Percentiles rank a stretch among this genome's conserved stretches.
These are phyloP conservation scores for Deuterostichococcus epilithicus DNA, from an alignment of 139 green algal genomes.

Conservation along the genomic window DNA sequence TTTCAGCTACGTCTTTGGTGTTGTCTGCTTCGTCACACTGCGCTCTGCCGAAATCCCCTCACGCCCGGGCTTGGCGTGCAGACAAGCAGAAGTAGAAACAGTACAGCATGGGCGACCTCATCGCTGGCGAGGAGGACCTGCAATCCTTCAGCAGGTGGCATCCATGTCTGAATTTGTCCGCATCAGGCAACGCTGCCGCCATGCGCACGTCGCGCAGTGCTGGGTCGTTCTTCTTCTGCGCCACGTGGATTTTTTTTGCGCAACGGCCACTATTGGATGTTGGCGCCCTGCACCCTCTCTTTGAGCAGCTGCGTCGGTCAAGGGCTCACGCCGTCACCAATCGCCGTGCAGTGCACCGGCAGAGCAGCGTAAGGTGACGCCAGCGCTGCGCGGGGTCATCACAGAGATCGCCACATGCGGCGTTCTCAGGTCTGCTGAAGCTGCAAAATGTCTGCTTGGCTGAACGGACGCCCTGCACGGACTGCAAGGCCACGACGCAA, in stretches of 20 bases:
- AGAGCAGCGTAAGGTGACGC: slow-evolving; percentile 17
- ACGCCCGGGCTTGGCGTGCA: too few species aligned
- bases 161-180: not conserved
- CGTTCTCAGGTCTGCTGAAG: slow-evolving; percentile 23
- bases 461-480: too few species aligned
- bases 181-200: too few species aligned
- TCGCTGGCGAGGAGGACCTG: slow-evolving; percentile 11
- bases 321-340: not conserved
- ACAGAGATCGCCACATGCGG: slow-evolving; percentile 49
- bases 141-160: slow-evolving; percentile 11
- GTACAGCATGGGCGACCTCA: not conserved
- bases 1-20: too few species aligned
- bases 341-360: not conserved
- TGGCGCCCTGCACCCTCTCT: too few species aligned
- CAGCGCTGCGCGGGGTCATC: slow-evolving; percentile 41
- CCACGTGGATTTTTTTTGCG: not conserved
- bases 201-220: not conserved
- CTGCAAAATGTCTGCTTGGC: too few species aligned
- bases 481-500: too few species aligned
- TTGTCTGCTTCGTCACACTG: too few species aligned
- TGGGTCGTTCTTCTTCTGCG: not conserved
- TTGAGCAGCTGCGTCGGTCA: too few species aligned
- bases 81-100: too few species aligned
- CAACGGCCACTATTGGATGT: not conserved
- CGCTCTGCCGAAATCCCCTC: too few species aligned